phyloP scores from a whole-genome alignment of 2,329 filamentous ascomycete genomes.

The Colletotrichum lupini region DNA sequence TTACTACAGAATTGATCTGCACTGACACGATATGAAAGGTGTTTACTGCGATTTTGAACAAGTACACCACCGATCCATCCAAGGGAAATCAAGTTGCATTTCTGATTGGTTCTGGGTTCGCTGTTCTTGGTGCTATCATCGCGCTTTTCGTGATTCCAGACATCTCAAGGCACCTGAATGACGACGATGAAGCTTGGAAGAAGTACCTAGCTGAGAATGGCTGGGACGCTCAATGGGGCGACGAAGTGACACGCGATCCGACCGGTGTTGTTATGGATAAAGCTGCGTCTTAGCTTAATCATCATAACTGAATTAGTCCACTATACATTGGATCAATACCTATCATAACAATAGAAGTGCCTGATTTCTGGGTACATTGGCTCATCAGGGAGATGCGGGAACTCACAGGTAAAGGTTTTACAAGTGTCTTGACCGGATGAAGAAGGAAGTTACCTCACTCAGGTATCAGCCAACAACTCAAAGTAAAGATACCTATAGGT shows the following conservation, averaged over 20 bases:
- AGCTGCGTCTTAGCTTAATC: conserved; percentile 7
- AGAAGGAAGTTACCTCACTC: no score
- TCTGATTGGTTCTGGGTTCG: conserved; percentile 61
- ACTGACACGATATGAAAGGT: conserved; percentile 40
- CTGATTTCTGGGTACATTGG: neutral
- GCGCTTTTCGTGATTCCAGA: conserved; percentile 57
- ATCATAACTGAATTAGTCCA: neutral
- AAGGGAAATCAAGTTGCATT: conserved; percentile 62
- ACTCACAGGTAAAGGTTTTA: no score
- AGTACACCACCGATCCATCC: conserved; percentile 49
- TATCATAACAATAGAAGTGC: no score
- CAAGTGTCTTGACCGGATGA: no score
- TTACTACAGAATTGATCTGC: neutral
- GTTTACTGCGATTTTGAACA: conserved; percentile 61
- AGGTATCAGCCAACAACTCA: no score
- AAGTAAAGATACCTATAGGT: no score
- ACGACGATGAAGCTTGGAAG: conserved; percentile 45
- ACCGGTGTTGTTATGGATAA: conserved; percentile 21
- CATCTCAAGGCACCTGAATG: conserved; percentile 41
- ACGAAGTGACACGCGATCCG: conserved; percentile 42
- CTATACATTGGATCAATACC: neutral
- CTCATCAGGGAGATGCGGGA: no score
- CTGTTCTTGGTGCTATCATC: conserved; percentile 55
- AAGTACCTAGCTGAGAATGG: conserved; percentile 42
- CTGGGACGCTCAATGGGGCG: conserved; percentile 44